Evolutionary conservation across 257 asterid species (phyloP), one percentile per base, ranked within the genome.

Genomic region (Eucommia ulmoides): DNA sequence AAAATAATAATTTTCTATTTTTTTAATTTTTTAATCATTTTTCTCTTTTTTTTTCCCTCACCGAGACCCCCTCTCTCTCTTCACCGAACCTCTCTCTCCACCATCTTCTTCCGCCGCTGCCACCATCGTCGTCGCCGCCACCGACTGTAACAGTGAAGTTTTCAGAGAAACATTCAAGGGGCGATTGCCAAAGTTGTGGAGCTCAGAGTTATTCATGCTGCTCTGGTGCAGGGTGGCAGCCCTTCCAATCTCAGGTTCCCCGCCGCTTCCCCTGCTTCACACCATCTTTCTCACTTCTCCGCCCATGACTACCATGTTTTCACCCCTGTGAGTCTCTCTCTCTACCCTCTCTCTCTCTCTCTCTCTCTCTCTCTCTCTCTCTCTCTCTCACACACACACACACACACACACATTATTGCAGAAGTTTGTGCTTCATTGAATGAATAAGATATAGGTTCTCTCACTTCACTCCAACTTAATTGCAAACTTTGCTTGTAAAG

Each of bases 291-390:
- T 7, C 71, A 78, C 50, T 64, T 89, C 7, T 82, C 94, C 15
- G 82, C 98, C 0, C 96, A 81, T 29, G 98, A 89, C 58, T 89
- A 85, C 65, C 96, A 96, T 16, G 87, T 85, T 73, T 89, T 89
- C 20, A 85, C 94, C 48, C 96, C 96, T 5, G 98, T 89, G 60
- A 82, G 81, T 71, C 18, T 7, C 19, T 8, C 9, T 44, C 22
- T 21, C 42, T 24, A 8, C 19, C 22, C 33, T 3, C 33, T 2
- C 38, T 29, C 12, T 29, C 38, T n/a, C n/a, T n/a, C n/a, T n/a
- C n/a, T n/a, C n/a, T n/a, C n/a, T n/a, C n/a, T n/a, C n/a, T n/a
- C n/a, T n/a, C n/a, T n/a, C n/a, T n/a, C n/a, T n/a, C n/a, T n/a
- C n/a, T n/a, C n/a, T n/a, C n/a, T n/a, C n/a, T n/a, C n/a, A n/a